Base-by-base conservation (phyloP, 495 filamentous ascomycete genomes). In the Penicillium herquei region DNA sequence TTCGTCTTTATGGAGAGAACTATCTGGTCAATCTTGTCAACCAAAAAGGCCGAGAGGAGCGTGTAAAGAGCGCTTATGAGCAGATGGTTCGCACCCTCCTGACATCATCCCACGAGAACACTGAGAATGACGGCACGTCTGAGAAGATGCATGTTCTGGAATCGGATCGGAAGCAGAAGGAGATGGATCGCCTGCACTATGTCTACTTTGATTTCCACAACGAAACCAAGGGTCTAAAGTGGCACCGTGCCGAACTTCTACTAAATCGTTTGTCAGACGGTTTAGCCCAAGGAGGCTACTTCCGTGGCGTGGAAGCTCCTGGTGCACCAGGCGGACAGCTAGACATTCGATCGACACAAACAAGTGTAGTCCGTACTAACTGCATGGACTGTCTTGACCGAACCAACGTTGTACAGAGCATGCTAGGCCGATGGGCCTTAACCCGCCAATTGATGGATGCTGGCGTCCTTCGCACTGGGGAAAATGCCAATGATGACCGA, bases 371-470 rank as follows among this genome's bases (percentile, higher is more conserved):
- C 21, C 85, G 94, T 41, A 97, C 94, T 17, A 98, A 98, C 66
- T 98, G 94, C 71, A 98, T 98, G 94, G 94, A 98, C 74, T 98
- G 95, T 62, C 81, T 98, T 10, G 94, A 98, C 71, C 90, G 94
- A 50, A 98, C 94, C 47, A 98, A 98, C 67, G 91, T 98, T 9
- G 89, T 98, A 2, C 94, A 98, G 69, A 94, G 88, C 65, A 94
- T 96, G 88, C 80, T 98, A 16, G 94, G 87, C 16, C 87, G 91
- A 49, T 92, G 84, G 82, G 87, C 86, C 11, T 71, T 98, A n/a
- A 92, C 89, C 49, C 84, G 88, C 37, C 92, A 96, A 72, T 82
- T 98, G 34, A 80, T 81, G 48, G 94, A 98, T 62, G 76, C 92
- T 10, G 90, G 88, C 30, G 73, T 95, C 46, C 78, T 97, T 35